Conservation (phyloP, 129 eudicot species). For the sunflower (Helianthus annuus) region DNA sequence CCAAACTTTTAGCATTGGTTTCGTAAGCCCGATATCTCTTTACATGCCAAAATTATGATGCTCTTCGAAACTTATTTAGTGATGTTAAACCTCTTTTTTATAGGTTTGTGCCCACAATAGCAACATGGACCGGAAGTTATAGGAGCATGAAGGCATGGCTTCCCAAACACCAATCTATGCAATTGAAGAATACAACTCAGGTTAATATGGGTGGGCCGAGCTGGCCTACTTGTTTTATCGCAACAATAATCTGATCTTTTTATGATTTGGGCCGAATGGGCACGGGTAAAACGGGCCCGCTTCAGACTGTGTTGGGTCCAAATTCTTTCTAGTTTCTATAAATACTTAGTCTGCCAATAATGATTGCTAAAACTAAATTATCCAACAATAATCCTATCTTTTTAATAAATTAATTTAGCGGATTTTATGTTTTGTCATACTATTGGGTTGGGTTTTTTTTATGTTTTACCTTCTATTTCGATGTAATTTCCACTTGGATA, state of each 20-base stretch:
- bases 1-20: slow-evolving; percentile 68
- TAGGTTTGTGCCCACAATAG: slow-evolving; percentile 70
- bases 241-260: no score
- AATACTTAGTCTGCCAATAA: no score
- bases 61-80: background rate
- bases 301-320: background rate
- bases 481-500: no score
- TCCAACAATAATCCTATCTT: no score
- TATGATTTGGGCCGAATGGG: no score
- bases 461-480: no score
- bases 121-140: slow-evolving; percentile 85
- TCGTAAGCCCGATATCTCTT: slow-evolving; percentile 42
- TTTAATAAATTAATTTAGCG: background rate
- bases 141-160: slow-evolving; percentile 87
- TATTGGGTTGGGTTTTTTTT: background rate
- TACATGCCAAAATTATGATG: background rate
- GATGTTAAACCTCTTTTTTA: background rate
- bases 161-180: slow-evolving; percentile 86
- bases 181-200: slow-evolving; percentile 68
- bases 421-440: background rate
- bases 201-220: no score
- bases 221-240: no score
- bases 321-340: no score
- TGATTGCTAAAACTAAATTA: no score
- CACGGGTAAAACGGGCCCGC: no score